Base-by-base conservation (phyloP, 306 rosid species). In the Lathyrus aphaca region DNA sequence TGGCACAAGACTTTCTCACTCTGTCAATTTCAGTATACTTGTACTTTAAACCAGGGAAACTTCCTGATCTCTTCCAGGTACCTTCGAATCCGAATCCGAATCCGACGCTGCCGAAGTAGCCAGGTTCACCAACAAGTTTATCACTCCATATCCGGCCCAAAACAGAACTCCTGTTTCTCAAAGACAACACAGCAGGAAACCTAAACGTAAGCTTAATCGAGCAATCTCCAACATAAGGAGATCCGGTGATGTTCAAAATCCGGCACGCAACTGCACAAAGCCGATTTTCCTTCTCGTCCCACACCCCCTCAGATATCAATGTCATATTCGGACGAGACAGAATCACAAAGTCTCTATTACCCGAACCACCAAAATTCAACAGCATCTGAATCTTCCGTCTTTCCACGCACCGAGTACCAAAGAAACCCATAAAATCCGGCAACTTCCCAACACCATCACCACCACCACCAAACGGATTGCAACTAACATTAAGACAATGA, bases 141-240 rank as follows among this genome's bases (percentile, higher is more conserved):
- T 66, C 74, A 84, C 91, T 93, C 94, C 91, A 86, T 69, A 90
- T 80, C 69, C 79, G 57, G 38, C 97, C 97, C 64, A 69, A 69
- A 60, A 81, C 64, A 45, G 84, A 76, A 74, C 84, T 85, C 70
- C 88, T 79, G 53, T 90, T 88, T 48, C 77, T 82, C 49, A 90
- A 77, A 67, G 96, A 82, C 49, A 88, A 69, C 71, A 30, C 74
- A 8, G 80, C 72, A 35, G 90, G 90, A 65, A 90, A 82, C 14
- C 83, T 82, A 76, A 90, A 43, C 1, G 65, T 85, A 29, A 93
- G 68, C 84, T 73, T 83, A 61, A 69, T 70, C 0, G 82, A 79
- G 74, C 97, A 93, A 78, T 86, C 88, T 67, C 97, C 96, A 69
- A 90, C 82, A 60, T 32, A 27, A 68, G 91, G 91, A 53, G 85